These are phyloP conservation scores for Calonectria hawksworthii DNA, from an alignment of 2,329 filamentous ascomycete genomes.

Conservation along the genomic window DNA sequence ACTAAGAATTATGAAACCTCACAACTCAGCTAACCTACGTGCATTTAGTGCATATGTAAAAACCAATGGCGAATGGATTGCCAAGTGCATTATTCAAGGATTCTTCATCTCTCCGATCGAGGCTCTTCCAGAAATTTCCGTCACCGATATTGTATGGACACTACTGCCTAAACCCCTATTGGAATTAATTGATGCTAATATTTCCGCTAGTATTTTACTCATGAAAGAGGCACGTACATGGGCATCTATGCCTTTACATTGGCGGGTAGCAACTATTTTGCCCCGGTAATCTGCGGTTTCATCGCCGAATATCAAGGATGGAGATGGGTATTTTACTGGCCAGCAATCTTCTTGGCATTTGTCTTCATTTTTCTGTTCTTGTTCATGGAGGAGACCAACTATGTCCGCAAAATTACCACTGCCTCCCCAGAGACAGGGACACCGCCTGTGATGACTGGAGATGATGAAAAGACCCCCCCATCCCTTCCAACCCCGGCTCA, in stretches of 20 bases:
- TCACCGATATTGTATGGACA: conserved; percentile 54
- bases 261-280: conserved; percentile 58
- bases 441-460: background rate
- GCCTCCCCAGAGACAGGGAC: background rate
- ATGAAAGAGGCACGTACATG: conserved; percentile 60
- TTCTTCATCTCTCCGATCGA: conserved; percentile 62
- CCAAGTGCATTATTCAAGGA: conserved; percentile 59
- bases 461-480: conserved; percentile 23
- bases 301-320: conserved; percentile 58
- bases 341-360: conserved; percentile 54
- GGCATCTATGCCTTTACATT: conserved; percentile 58
- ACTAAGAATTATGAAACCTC: fast-evolving
- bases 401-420: conserved; percentile 51
- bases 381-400: conserved; percentile 73
- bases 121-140: conserved; percentile 59
- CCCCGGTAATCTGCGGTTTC: conserved; percentile 60
- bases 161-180: too few relatives aligned
- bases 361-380: conserved; percentile 61
- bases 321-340: conserved; percentile 60
- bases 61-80: conserved; percentile 60
- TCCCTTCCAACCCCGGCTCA: background rate
- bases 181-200: background rate
- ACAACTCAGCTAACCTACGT: background rate
- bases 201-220: conserved; percentile 49
- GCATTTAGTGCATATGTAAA: conserved; percentile 51